Conservation (phyloP, 345 rosid species). For the Rubroshorea leprosula region DNA sequence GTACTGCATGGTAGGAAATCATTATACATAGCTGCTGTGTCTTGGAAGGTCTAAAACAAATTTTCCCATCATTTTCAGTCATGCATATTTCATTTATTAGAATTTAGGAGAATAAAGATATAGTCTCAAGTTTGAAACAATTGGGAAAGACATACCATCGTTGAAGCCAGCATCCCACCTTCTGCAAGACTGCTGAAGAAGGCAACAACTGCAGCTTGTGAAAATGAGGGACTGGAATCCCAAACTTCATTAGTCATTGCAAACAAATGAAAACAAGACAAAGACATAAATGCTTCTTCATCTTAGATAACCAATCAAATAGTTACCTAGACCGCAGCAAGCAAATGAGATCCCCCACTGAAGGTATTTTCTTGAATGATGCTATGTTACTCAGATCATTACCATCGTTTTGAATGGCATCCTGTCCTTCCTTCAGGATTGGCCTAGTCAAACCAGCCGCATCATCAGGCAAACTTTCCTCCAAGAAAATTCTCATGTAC, state of each 20-base stretch:
- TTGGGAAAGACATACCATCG: slow-evolving; percentile 37
- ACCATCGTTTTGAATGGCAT: slow-evolving; percentile 17
- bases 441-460: slow-evolving; percentile 34
- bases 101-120: background rate
- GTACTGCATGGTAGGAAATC: slow-evolving; percentile 42
- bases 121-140: background rate
- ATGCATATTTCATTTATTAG: background rate
- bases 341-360: slow-evolving; percentile 39
- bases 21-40: too few relatives aligned
- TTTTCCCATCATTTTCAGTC: background rate
- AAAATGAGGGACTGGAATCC: slow-evolving; percentile 50
- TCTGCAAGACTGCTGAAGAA: slow-evolving; percentile 68
- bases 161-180: slow-evolving; percentile 56
- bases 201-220: slow-evolving; percentile 66
- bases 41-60: background rate
- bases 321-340: slow-evolving; percentile 56
- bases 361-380: slow-evolving; percentile 48
- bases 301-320: background rate
- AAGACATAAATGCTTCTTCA: background rate
- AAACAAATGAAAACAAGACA: background rate
- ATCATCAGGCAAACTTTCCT: slow-evolving; percentile 33
- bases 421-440: slow-evolving; percentile 31
- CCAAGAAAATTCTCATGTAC: slow-evolving; percentile 79
- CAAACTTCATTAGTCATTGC: slow-evolving; percentile 1
- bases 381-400: slow-evolving; percentile 9